These are phyloP conservation scores for Cordyceps cicadae DNA, from an alignment of 2,329 filamentous ascomycete genomes.

Conservation along the genomic window DNA sequence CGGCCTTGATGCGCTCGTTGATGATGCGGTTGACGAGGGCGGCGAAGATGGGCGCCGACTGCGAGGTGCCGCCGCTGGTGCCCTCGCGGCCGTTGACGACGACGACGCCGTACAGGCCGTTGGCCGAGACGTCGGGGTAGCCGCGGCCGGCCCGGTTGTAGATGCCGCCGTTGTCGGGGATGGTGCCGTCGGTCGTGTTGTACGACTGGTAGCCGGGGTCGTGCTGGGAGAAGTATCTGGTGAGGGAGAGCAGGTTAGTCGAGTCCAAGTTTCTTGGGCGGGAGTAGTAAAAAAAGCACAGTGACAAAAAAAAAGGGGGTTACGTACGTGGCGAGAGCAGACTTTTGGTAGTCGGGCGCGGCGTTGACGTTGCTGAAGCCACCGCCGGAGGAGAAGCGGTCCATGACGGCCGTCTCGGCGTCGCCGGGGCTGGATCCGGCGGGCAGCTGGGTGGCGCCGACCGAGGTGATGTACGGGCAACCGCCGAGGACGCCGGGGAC, in stretches of 20 bases:
- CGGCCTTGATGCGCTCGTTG: conserved; percentile 15
- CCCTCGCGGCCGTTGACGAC: conserved; percentile 22
- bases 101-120: conserved; percentile 38
- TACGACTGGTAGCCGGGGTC: conserved; percentile 19
- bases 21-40: conserved; percentile 16
- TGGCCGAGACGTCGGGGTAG: conserved; percentile 28
- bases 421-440: conserved; percentile 30
- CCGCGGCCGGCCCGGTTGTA: conserved; percentile 6
- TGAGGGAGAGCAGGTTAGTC: not conserved
- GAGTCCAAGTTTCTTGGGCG: too few species aligned
- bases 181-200: conserved; percentile 1
- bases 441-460: conserved; percentile 41
- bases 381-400: conserved; percentile 25
- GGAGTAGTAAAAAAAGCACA: too few species aligned
- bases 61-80: conserved; percentile 10
- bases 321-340: conserved; percentile 26
- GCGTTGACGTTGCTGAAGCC: conserved; percentile 34
- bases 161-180: not conserved
- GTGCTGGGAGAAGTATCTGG: conserved; percentile 25
- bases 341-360: conserved; percentile 37
- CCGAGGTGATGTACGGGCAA: conserved; percentile 40
- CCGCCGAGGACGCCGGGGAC: conserved; percentile 28
- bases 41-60: conserved; percentile 15
- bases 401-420: conserved; percentile 35
- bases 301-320: too few species aligned